These are phyloP conservation scores for Agrostemma githago DNA, from an alignment of 148 eudicot genomes.

Conservation along the genomic window DNA sequence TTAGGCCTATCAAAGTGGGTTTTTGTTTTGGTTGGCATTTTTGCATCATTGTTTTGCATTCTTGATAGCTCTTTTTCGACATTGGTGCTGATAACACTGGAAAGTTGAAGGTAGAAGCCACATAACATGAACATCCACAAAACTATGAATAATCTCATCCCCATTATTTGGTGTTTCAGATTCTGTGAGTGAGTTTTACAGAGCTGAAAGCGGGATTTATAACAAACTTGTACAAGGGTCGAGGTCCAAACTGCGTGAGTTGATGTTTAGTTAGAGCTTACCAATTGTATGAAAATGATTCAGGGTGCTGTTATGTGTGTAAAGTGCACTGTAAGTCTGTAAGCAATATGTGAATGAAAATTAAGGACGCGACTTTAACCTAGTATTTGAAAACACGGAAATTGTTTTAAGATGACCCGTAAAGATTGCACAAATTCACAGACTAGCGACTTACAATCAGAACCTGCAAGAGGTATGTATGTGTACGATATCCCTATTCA, in stretches of 20 bases:
- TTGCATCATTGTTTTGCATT: not conserved
- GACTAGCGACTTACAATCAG: not conserved
- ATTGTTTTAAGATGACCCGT: not conserved
- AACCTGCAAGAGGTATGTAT: not conserved
- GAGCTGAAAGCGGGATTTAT: not conserved
- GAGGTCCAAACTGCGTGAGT: not conserved
- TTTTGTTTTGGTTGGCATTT: not conserved
- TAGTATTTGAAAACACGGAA: not conserved
- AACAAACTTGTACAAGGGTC: not conserved
- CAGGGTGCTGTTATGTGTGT: not conserved
- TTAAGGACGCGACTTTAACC: not conserved
- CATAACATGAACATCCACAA: not conserved
- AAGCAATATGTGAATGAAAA: slow-evolving; percentile 3
- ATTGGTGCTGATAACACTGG: not conserved
- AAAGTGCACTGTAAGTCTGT: not conserved
- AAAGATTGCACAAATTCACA: no score
- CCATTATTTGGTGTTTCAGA: not conserved
- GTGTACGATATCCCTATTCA: not conserved
- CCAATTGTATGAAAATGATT: not conserved
- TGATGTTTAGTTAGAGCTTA: not conserved
- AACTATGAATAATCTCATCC: not conserved
- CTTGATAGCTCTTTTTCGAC: not conserved
- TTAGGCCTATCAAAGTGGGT: slow-evolving; percentile 1
- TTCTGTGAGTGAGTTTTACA: not conserved
- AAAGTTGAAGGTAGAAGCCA: not conserved